A percentile compares a stretch with the other conserved stretches of the same genome.
Evolutionary conservation across 2,329 filamentous ascomycete genomes (phyloP).

Genomic region (Aspergillus neotritici): DNA sequence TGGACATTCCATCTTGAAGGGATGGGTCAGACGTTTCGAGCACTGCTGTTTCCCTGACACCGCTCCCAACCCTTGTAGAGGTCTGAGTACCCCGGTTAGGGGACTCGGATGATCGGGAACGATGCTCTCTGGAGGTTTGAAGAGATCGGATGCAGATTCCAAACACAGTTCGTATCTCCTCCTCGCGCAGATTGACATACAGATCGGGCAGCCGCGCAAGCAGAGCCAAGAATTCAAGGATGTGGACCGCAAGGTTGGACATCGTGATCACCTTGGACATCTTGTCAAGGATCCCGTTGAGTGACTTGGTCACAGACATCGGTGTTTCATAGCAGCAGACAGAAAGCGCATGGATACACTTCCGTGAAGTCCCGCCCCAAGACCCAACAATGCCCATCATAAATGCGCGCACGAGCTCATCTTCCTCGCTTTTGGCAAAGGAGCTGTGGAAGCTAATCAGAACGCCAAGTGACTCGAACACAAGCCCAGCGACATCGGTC

Average conservation of each 20-base stretch:
- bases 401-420: conserved; percentile 83
- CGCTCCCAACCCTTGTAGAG: conserved; percentile 39
- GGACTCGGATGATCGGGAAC: conserved; percentile 31
- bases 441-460: conserved; percentile 84
- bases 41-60: conserved; percentile 38
- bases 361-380: conserved; percentile 81
- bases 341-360: conserved; percentile 88
- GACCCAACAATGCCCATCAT: conserved; percentile 70
- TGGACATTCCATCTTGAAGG: conserved; percentile 69
- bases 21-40: conserved; percentile 33
- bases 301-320: conserved; percentile 73
- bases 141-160: conserved; percentile 92
- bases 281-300: conserved; percentile 81
- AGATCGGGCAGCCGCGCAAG: conserved; percentile 78
- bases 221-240: conserved; percentile 89
- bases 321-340: conserved; percentile 95
- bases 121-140: conserved; percentile 70
- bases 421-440: conserved; percentile 78
- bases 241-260: conserved; percentile 83
- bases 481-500: conserved; percentile 79
- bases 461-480: conserved; percentile 81
- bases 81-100: conserved; percentile 30
- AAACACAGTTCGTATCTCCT: conserved; percentile 91
- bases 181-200: conserved; percentile 81
- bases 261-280: conserved; percentile 97